Evolutionary conservation across 192 early-diverging fungal species (phyloP), one percentile per base, ranked within the genome.

Genomic region (Podila epicladia): DNA sequence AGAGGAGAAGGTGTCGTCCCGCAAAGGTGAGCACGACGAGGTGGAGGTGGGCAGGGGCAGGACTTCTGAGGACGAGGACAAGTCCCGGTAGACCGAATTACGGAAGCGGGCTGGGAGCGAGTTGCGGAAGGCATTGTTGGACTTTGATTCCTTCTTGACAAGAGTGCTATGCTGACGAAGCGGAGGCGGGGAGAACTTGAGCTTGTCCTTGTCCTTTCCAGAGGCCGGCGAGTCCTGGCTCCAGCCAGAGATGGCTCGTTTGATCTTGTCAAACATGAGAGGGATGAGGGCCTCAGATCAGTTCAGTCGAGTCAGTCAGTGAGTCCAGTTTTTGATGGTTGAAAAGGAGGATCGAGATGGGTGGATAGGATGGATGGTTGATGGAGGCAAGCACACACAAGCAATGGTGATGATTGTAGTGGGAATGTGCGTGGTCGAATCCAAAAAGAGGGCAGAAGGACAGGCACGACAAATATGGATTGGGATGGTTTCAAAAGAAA

Each of bases 201-300:
- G 67, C 29, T 31, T 51, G 37, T 31, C 38, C 38, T 69, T 33
- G 19, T 62, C 62, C 49, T 71, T 78, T 20, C 62, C 60, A 19
- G 29, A n/a, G 4, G 29, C 24, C 5, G 57, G 65, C 7, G 65
- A 64, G 62, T 80, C 61, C 58, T 73, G 65, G 38, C 28, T 28
- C 77, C 77, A 80, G 65, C 71, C 71, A 37, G 76, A 72, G 65
- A 80, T 80, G 63, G 77, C 77, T 53, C 63, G 61, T 41, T 80
- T 80, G 58, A 80, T 80, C 62, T 80, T 80, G 71, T 73, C 62
- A 29, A 80, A 80, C 77, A 80, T 80, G 26, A n/a, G 50, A 53
- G 4, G 35, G 58, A 45, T 32, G 24, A 13, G 31, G 32, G 17
- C 60, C 60, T 29, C 32, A 29, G 60, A 0, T 55, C 8, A 20